A percentile compares a stretch with the other conserved stretches of the same genome.
These are phyloP conservation scores for Kuraishia cidri DNA, from an alignment of 805 yeast genomes.

Conservation along the genomic window DNA sequence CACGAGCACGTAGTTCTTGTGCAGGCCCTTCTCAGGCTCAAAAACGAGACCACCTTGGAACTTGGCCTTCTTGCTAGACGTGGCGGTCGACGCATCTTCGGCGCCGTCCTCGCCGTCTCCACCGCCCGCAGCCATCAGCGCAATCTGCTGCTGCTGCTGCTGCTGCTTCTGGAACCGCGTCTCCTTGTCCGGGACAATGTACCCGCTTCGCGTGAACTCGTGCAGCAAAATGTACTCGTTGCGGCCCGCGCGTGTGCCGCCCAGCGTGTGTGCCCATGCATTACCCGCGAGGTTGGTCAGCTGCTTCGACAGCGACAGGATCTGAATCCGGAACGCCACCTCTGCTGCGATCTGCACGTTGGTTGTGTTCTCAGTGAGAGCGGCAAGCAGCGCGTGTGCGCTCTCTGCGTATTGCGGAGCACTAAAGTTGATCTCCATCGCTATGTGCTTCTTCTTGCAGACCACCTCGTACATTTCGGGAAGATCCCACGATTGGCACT, in stretches of 20 bases:
- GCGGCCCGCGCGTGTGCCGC: constrained; percentile 94
- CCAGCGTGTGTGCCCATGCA: constrained; percentile 91
- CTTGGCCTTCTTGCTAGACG: constrained; percentile 59
- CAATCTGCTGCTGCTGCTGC: constrained; percentile 8
- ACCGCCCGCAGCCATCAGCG: constrained; percentile 2
- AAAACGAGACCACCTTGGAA: constrained; percentile 92
- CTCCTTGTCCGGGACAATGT: constrained; percentile 83
- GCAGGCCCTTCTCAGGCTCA: constrained; percentile 94
- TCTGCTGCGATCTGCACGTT: constrained; percentile 68
- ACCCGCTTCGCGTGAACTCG: constrained; percentile 76
- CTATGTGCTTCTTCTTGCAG: constrained; percentile 50
- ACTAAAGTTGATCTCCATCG: constrained; percentile 68
- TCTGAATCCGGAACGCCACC: constrained; percentile 75
- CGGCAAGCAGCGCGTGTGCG: constrained; percentile 57
- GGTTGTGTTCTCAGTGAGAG: constrained; percentile 56
- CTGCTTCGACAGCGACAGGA: constrained; percentile 82
- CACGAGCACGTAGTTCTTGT: constrained; percentile 79
- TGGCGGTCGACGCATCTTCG: constrained; percentile 34
- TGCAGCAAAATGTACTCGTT: constrained; percentile 89
- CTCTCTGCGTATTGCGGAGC: constrained; percentile 59
- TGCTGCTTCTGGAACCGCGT: constrained; percentile 27
- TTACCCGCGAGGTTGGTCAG: constrained; percentile 92
- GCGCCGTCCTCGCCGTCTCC: constrained; percentile 23
- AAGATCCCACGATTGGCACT: constrained; percentile 92
- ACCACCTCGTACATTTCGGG: constrained; percentile 84